Evolutionary conservation across 495 filamentous ascomycete genomes (phyloP).

Genomic region (Penicillium parvum): DNA sequence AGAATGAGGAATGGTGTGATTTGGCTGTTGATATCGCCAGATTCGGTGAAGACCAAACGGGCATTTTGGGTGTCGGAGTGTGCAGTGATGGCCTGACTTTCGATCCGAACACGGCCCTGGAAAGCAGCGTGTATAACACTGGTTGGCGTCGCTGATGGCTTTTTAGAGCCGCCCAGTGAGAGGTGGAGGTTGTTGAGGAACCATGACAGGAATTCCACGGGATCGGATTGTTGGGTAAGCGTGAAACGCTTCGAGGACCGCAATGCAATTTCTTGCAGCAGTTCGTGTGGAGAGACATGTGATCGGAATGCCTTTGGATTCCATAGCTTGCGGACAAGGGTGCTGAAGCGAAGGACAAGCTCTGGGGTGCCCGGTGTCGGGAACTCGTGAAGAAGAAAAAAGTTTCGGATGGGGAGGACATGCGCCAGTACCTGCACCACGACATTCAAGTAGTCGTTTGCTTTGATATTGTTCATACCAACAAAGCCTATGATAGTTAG

Average conservation of each 20-base stretch:
- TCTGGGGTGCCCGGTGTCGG: slow-evolving; percentile 47
- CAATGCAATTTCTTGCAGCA: slow-evolving; percentile 90
- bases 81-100: slow-evolving; percentile 91
- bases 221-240: slow-evolving; percentile 86
- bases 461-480: slow-evolving; percentile 99
- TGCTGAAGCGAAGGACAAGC: slow-evolving; percentile 73
- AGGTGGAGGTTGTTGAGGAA: slow-evolving; percentile 95
- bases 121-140: slow-evolving; percentile 88
- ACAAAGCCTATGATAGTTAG: slow-evolving; percentile 64
- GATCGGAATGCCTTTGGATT: slow-evolving; percentile 95
- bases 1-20: slow-evolving; percentile 79
- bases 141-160: slow-evolving; percentile 58
- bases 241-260: slow-evolving; percentile 90
- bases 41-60: slow-evolving; percentile 90
- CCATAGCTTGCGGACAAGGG: slow-evolving; percentile 95
- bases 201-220: slow-evolving; percentile 94
- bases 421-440: slow-evolving; percentile 92
- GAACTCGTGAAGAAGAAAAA: slow-evolving; percentile 74
- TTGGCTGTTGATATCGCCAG: slow-evolving; percentile 71
- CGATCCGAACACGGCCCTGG: slow-evolving; percentile 86
- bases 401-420: slow-evolving; percentile 86
- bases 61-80: slow-evolving; percentile 78
- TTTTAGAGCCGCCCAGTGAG: slow-evolving; percentile 83
- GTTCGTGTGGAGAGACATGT: slow-evolving; percentile 95
- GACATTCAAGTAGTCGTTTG: slow-evolving; percentile 97